Percentiles rank a stretch among this genome's conserved stretches.
Evolutionary conservation across 2,329 filamentous ascomycete species (phyloP).

Genomic region (Fusarium nygamai): DNA sequence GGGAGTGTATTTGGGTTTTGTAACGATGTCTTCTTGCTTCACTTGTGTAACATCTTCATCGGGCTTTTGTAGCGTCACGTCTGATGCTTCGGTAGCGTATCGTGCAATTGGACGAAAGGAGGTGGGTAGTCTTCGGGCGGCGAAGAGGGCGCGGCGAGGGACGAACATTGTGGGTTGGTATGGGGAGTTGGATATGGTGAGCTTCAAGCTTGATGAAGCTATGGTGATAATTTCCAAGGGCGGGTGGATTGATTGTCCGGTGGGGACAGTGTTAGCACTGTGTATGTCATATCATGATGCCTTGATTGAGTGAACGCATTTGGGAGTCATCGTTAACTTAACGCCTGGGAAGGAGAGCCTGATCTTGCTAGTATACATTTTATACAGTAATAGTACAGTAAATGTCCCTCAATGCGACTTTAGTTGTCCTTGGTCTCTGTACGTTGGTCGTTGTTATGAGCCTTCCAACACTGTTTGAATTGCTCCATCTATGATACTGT

Average conservation of each 20-base stretch:
- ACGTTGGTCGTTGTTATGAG: slow-evolving; percentile 84
- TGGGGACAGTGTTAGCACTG: slow-evolving; percentile 13
- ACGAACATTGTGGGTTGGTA: slow-evolving; percentile 41
- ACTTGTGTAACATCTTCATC: slow-evolving; percentile 16
- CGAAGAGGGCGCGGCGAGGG: slow-evolving; percentile 37
- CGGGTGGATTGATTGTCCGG: slow-evolving; percentile 34
- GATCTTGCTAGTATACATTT: background rate
- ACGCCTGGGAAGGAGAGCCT: background rate
- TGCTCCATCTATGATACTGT: slow-evolving; percentile 76
- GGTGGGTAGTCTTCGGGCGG: slow-evolving; percentile 29
- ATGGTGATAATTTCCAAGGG: slow-evolving; percentile 19
- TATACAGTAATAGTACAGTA: background rate
- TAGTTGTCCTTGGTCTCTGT: slow-evolving; percentile 77
- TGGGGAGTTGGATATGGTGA: background rate
- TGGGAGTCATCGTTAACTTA: background rate
- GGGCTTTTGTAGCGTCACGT: slow-evolving; percentile 23
- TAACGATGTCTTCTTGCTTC: slow-evolving; percentile 20
- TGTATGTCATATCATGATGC: slow-evolving; percentile 15
- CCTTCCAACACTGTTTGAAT: slow-evolving; percentile 92
- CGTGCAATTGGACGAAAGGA: slow-evolving; percentile 33
- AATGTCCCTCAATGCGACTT: background rate
- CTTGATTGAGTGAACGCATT: background rate
- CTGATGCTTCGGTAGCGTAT: slow-evolving; percentile 40
- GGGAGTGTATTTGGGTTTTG: slow-evolving; percentile 2
- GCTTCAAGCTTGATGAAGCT: background rate